Base-by-base conservation (phyloP, 169 alveolate genomes). In the Babesia caballi region DNA sequence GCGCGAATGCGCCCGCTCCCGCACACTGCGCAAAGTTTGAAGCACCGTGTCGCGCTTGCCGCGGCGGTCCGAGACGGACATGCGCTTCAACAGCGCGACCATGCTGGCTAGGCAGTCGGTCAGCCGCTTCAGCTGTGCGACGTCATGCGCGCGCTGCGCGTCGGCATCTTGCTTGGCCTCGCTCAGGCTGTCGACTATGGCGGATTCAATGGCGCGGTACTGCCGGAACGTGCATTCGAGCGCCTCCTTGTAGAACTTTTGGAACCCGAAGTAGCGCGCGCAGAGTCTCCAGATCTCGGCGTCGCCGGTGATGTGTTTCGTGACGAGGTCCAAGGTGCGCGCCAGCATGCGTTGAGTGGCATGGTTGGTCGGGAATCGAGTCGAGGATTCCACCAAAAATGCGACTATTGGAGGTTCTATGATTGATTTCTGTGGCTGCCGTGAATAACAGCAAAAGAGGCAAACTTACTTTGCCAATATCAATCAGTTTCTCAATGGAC, bases 391-490 rank as follows among this genome's bases (percentile, higher is more conserved):
- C 38, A 81, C 82, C 73, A 81, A 14, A 36, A 70, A 81, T 19
- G 83, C 77, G 14, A 81, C 75, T 33, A 61, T 44, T 23, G 53
- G 11, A n/a, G 77, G 68, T 27, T 81, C 73, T 0, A 81, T 42
- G 68, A 47, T 58, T 53, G 70, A 54, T 74, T 50, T 83, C 85
- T 81, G 67, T 38, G 42, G 68, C n/a, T 36, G 68, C 40, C 42
- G 73, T 19, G 74, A 51, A 40, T 49, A 50, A 40, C 30, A 74
- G 47, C 54, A 77, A 52, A 41, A 61, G 73, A 49, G 33, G 3
- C 74, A 60, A 30, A 36, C 84, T 81, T 30, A 78, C 87, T 77
- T 67, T 54, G 33, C 87, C 85, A 12, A 84, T 50, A 36, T 81
- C 53, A 17, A 85, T 60, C 74, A 89, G 46, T 41, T 61, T 85